Evolutionary conservation across 2,329 filamentous ascomycete species (phyloP).

Genomic region (Apiospora pterosperma): DNA sequence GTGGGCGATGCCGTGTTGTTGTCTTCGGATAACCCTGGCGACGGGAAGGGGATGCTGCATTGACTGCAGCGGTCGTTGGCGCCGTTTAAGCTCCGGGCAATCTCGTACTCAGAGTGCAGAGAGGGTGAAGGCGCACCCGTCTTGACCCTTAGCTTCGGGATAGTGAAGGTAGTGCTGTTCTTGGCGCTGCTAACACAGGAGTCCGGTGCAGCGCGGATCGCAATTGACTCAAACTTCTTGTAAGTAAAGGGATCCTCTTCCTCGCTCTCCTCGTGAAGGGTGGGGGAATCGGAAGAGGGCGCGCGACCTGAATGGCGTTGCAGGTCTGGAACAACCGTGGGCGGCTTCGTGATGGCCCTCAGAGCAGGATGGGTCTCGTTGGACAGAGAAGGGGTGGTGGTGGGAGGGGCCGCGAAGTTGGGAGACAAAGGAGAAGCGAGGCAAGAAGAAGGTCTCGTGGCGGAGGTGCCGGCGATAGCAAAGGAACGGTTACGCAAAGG

Average conservation of each 20-base stretch:
- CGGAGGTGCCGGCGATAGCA: not conserved
- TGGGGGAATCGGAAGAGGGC: slow-evolving; percentile 28
- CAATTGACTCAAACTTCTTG: slow-evolving; percentile 19
- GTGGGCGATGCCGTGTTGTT: slow-evolving; percentile 23
- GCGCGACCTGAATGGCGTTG: slow-evolving; percentile 56
- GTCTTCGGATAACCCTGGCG: slow-evolving; percentile 23
- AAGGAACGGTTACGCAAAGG: slow-evolving; percentile 22
- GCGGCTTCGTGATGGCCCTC: slow-evolving; percentile 31
- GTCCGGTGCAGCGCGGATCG: slow-evolving; percentile 13
- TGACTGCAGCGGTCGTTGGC: slow-evolving; percentile 16
- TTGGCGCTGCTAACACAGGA: slow-evolving; percentile 3
- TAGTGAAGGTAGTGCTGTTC: slow-evolving; percentile 9
- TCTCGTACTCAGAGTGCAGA: slow-evolving; percentile 26
- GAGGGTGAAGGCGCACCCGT: slow-evolving; percentile 26
- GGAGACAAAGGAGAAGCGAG: slow-evolving; percentile 11
- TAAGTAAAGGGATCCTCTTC: slow-evolving; percentile 31
- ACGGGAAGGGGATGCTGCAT: slow-evolving; percentile 21
- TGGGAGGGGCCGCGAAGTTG: slow-evolving; percentile 15
- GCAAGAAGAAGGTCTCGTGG: not conserved
- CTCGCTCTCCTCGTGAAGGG: slow-evolving; percentile 38
- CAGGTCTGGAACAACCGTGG: slow-evolving; percentile 34
- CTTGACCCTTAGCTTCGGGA: slow-evolving; percentile 21
- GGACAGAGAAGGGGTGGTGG: slow-evolving; percentile 28
- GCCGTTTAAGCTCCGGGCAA: slow-evolving; percentile 8
- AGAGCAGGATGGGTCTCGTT: slow-evolving; percentile 53